Evolutionary conservation across 169 alveolate species (phyloP).

Genomic region (Plasmodium vivax): DNA sequence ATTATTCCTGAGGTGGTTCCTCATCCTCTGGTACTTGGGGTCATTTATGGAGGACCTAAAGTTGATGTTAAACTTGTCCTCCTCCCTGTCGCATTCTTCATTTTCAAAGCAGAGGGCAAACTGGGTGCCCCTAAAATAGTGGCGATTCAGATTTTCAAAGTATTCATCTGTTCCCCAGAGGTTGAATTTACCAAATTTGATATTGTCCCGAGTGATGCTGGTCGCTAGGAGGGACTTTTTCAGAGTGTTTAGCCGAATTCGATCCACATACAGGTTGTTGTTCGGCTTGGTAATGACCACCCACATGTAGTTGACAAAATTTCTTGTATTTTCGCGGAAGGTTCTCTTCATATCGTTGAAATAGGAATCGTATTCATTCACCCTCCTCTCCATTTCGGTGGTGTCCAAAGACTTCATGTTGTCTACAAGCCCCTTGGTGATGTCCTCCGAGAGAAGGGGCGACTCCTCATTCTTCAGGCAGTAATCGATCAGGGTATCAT

Average conservation of each 20-base stretch:
- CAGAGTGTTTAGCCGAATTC: not conserved
- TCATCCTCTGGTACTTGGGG: not conserved
- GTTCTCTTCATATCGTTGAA: not conserved
- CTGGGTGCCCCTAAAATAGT: not conserved
- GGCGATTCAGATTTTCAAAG: not conserved
- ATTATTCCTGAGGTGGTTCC: too few relatives aligned
- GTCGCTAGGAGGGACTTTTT: not conserved
- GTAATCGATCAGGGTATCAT: constrained; percentile 7
- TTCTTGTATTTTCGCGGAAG: not conserved
- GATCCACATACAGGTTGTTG: not conserved
- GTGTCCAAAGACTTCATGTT: constrained; percentile 4
- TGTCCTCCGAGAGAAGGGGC: not conserved
- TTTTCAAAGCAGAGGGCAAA: constrained; percentile 19
- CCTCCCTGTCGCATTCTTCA: not conserved
- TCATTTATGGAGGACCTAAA: not conserved
- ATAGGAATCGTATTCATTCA: not conserved
- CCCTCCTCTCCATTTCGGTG: not conserved
- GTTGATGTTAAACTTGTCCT: not conserved
- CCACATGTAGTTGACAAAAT: constrained; percentile 24
- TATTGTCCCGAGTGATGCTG: constrained; percentile 2
- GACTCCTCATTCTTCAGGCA: constrained; percentile 13
- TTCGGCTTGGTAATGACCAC: constrained; percentile 1
- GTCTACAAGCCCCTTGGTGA: not conserved
- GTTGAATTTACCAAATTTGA: not conserved
- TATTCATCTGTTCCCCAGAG: constrained; percentile 8